Conservation (phyloP, 2,329 filamentous ascomycete species). For the Stachybotrys echinatus region DNA sequence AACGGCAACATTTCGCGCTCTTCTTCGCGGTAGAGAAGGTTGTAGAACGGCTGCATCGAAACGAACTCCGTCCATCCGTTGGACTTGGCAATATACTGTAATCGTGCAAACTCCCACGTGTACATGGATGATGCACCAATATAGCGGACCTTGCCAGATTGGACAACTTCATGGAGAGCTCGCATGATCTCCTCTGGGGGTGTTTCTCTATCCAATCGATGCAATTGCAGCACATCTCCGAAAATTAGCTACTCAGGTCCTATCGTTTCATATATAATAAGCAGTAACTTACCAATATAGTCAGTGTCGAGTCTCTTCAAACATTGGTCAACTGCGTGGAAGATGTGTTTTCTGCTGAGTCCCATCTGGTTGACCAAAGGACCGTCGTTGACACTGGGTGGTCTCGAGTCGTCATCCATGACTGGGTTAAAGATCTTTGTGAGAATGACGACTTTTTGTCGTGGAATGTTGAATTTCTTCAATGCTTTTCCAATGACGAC, state of each 20-base stretch:
- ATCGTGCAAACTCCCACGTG: conserved; percentile 1
- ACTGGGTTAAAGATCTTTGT: conserved; percentile 41
- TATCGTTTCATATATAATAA: too few relatives aligned
- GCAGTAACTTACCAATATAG: conserved; percentile 42
- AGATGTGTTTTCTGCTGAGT: conserved; percentile 58
- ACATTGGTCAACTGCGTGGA: conserved; percentile 59
- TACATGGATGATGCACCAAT: conserved; percentile 1
- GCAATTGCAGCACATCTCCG: conserved; percentile 54
- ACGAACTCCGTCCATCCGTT: conserved; percentile 54
- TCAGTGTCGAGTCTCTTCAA: conserved; percentile 45
- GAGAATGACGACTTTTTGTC: conserved; percentile 58
- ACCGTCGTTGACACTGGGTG: conserved; percentile 28
- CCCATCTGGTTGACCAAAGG: conserved; percentile 37
- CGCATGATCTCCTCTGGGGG: conserved; percentile 50
- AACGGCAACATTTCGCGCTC: conserved; percentile 35
- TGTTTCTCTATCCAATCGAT: conserved; percentile 50
- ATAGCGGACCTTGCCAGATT: conserved; percentile 44
- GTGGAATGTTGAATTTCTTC: conserved; percentile 57
- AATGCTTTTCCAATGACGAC: conserved; percentile 60
- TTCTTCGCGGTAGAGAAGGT: conserved; percentile 57
- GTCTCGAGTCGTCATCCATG: conserved; percentile 29
- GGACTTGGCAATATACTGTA: not conserved
- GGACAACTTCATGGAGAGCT: conserved; percentile 52
- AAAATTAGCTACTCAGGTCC: not conserved
- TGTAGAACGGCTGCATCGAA: conserved; percentile 55